Conservation (phyloP, 2,329 filamentous ascomycete species). For the Nigrospora sphaerica region DNA sequence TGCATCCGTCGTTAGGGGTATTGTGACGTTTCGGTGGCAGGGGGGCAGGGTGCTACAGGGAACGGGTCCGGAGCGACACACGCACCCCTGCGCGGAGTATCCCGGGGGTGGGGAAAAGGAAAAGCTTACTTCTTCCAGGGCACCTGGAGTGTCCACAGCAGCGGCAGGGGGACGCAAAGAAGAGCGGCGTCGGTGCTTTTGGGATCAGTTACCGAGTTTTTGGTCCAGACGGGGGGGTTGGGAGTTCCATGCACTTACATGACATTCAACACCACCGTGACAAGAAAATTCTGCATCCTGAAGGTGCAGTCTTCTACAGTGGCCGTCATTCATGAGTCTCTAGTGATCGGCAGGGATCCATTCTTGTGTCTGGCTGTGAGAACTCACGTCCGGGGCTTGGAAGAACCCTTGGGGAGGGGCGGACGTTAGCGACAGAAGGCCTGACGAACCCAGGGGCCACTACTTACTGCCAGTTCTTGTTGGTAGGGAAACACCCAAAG, state of each 20-base stretch:
- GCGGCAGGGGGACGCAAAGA: constrained; percentile 16
- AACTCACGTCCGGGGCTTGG: not conserved
- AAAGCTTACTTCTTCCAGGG: not conserved
- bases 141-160: constrained; percentile 15
- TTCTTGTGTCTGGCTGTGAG: not conserved
- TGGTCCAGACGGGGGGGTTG: no score
- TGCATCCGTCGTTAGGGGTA: constrained; percentile 5
- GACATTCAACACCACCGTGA: constrained; percentile 14
- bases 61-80: no score
- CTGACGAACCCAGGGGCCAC: no score
- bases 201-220: constrained; percentile 3
- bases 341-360: no score
- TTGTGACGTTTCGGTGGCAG: no score
- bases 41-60: no score
- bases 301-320: constrained; percentile 2
- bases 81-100: no score
- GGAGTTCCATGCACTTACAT: not conserved
- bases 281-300: constrained; percentile 14
- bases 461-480: not conserved
- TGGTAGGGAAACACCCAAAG: not conserved
- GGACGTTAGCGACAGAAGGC: not conserved
- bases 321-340: not conserved
- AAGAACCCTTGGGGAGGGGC: not conserved
- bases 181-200: constrained; percentile 15
- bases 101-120: no score